Base-by-base conservation (phyloP, 495 filamentous ascomycete genomes). In the Astrothelium subdiscretum region DNA sequence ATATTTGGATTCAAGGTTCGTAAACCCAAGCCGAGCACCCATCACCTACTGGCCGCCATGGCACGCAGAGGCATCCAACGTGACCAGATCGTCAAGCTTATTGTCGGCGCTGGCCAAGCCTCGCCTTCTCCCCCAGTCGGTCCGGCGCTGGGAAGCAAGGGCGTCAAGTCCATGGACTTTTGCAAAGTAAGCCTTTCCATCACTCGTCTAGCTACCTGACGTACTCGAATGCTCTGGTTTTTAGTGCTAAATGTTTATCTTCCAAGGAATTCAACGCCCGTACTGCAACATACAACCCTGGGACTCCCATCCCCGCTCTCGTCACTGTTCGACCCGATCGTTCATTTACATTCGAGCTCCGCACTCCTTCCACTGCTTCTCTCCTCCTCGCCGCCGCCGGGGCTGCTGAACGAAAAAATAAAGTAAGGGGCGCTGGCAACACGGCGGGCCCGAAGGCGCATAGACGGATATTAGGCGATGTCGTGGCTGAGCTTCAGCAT, bases 91-190 rank as follows among this genome's bases (percentile, higher is more conserved):
- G 92, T 99, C 72, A 99, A 97, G 79, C 85, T 99, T 70, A 95
- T 99, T 62, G 94, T 99, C 59, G 95, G 91, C 64, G 94, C 94
- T 42, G 95, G 94, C n/a, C 90, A 97, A 72, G 94, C 94, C 57
- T 88, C 87, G 64, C 94, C 94, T 32, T 92, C 90, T 77, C 95
- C 94, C n/a, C 94, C 94, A 2, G 91, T 99, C 70, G 95, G 95
- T 77, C 95, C 95, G 31, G 95, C 94, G 51, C 81, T 99, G 65
- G 94, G 94, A 73, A 92, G 88, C 74, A 97, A 96, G 80, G 94
- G 94, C 79, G 89, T 99, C 43, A 99, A 99, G 80, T 92, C 88
- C 63, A 99, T 99, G 88, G 95, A 99, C 76, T 97, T 97, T 73
- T 97, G 94, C 83, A 98, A 98, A 83, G 94, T 97, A 70, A 67